Evolutionary conservation across 768 basidiomycete species (phyloP).

Genomic region (Coprinellus micaceus): DNA sequence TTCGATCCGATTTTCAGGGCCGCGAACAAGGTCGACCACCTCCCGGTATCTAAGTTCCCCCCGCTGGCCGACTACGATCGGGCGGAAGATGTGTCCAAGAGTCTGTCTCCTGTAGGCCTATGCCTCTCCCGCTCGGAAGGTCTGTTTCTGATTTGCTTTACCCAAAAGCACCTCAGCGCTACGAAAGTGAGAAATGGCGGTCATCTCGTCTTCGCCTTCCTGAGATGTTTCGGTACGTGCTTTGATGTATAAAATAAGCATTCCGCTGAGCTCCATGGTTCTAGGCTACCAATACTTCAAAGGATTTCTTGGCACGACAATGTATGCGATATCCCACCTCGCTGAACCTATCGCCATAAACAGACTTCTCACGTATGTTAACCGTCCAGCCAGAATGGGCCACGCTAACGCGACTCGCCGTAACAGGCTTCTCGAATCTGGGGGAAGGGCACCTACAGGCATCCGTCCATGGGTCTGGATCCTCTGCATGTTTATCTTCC

Average conservation of each 20-base stretch:
- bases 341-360: conserved; percentile 40
- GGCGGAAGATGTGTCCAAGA: conserved; percentile 23
- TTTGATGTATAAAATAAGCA: neutral
- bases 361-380: conserved; percentile 33
- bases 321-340: conserved; percentile 28
- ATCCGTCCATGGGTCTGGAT: conserved; percentile 18
- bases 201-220: conserved; percentile 46
- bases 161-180: conserved; percentile 35
- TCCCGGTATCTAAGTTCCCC: conserved; percentile 52
- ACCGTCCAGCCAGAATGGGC: neutral
- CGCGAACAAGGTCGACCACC: conserved; percentile 44
- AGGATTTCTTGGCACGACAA: conserved; percentile 22
- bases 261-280: neutral
- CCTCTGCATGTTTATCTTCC: conserved; percentile 8
- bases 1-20: conserved; percentile 49
- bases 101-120: conserved; percentile 22
- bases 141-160: neutral
- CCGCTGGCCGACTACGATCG: conserved; percentile 63
- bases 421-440: conserved; percentile 22
- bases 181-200: conserved; percentile 35
- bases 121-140: neutral
- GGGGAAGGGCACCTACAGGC: conserved; percentile 6
- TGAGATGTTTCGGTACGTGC: conserved; percentile 31
- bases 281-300: conserved; percentile 27
- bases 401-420: neutral